These are phyloP conservation scores for Phoma sp. DNA, from an alignment of 2,329 filamentous ascomycete genomes.

Conservation along the genomic window DNA sequence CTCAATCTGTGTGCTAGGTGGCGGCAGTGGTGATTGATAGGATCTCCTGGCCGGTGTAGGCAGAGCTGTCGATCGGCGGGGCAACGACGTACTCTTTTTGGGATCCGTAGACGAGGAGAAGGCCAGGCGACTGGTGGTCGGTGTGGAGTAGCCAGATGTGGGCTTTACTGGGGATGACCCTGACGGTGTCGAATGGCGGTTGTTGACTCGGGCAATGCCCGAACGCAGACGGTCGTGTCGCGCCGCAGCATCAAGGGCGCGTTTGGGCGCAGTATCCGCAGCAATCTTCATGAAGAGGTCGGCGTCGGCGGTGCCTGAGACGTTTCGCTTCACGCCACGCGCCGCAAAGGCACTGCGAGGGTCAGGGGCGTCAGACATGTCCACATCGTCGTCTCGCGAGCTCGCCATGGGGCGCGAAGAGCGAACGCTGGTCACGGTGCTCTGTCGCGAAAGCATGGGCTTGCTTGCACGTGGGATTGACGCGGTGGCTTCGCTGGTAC, in stretches of 20 bases:
- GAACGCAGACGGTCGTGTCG: constrained; percentile 40
- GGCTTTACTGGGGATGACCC: constrained; percentile 34
- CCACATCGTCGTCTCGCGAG: constrained; percentile 25
- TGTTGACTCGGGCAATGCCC: constrained; percentile 45
- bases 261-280: constrained; percentile 41
- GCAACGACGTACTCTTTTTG: constrained; percentile 29
- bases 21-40: constrained; percentile 38
- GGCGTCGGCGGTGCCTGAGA: constrained; percentile 31
- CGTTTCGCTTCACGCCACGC: constrained; percentile 20
- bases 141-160: constrained; percentile 28
- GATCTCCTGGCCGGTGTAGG: constrained; percentile 35
- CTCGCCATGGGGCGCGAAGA: constrained; percentile 37
- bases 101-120: constrained; percentile 32
- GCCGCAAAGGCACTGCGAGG: constrained; percentile 13
- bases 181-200: constrained; percentile 45
- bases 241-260: constrained; percentile 31
- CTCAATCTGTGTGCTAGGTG: constrained; percentile 32
- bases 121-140: constrained; percentile 38
- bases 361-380: too few relatives aligned
- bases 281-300: constrained; percentile 53
- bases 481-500: constrained; percentile 18
- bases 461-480: constrained; percentile 24
- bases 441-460: constrained; percentile 24
- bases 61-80: constrained; percentile 41
- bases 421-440: constrained; percentile 26